Conservation (phyloP, 2,329 filamentous ascomycete species). For the Aspergillus calidoustus region DNA sequence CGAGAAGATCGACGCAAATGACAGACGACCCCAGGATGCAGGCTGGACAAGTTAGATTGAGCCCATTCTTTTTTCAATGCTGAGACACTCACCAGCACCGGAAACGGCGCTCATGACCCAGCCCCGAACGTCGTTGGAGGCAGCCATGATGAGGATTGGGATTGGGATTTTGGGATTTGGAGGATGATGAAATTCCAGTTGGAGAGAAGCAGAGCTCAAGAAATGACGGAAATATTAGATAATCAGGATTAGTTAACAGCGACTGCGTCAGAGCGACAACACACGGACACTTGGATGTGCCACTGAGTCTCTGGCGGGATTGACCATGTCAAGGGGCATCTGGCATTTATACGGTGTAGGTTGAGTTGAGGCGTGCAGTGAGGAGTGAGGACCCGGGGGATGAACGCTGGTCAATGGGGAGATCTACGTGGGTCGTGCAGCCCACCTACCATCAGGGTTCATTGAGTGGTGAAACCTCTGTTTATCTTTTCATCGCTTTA, state of each 20-base stretch:
- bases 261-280: background rate
- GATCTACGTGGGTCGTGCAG: background rate
- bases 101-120: slow-evolving; percentile 89
- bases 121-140: slow-evolving; percentile 83
- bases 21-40: slow-evolving; percentile 76
- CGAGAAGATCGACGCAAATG: slow-evolving; percentile 81
- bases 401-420: background rate
- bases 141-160: slow-evolving; percentile 42
- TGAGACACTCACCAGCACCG: slow-evolving; percentile 66
- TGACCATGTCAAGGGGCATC: background rate
- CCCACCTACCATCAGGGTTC: background rate
- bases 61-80: background rate
- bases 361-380: background rate
- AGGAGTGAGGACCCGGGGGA: slow-evolving; percentile 12
- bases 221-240: slow-evolving; percentile 18
- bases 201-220: background rate
- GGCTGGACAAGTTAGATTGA: slow-evolving; percentile 39
- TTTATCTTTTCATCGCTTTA: background rate
- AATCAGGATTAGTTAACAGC: background rate
- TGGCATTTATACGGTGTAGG: background rate
- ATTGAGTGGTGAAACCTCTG: background rate
- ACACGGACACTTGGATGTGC: background rate
- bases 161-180: slow-evolving; percentile 1
- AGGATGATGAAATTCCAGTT: slow-evolving; percentile 7
- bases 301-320: background rate